These are phyloP conservation scores for Hypocreales sp. DNA, from an alignment of 2,329 filamentous ascomycete species.

Conservation along the genomic window DNA sequence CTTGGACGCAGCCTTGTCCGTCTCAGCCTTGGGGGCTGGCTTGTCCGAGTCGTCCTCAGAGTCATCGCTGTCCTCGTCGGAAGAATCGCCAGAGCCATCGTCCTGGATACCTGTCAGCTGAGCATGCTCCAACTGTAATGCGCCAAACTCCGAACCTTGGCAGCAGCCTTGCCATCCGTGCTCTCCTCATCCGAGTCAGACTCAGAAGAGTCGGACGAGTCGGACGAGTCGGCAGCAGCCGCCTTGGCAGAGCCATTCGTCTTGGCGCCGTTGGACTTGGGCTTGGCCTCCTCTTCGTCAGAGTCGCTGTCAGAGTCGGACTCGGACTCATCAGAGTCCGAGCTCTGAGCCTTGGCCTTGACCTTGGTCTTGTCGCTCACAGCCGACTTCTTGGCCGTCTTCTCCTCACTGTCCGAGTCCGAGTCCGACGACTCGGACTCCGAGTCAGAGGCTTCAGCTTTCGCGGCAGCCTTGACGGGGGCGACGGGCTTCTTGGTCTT, in stretches of 20 bases:
- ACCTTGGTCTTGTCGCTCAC: constrained; percentile 11
- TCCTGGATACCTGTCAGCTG: constrained; percentile 1
- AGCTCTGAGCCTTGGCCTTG: constrained; percentile 11
- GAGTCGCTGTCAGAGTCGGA: constrained; percentile 23
- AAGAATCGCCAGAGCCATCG: constrained; percentile 6
- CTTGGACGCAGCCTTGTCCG: constrained; percentile 25
- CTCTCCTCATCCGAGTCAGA: constrained; percentile 16
- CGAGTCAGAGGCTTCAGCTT: constrained; percentile 10
- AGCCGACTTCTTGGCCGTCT: constrained; percentile 11
- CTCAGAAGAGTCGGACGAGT: constrained; percentile 16
- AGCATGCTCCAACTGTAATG: background rate
- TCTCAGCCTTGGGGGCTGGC: constrained; percentile 16
- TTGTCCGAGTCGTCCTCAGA: constrained; percentile 19
- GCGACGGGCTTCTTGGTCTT: constrained; percentile 17
- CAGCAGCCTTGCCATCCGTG: constrained; percentile 7
- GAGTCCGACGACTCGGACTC: constrained; percentile 14
- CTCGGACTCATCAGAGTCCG: constrained; percentile 17
- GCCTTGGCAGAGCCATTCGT: constrained; percentile 16
- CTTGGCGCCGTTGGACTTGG: constrained; percentile 5
- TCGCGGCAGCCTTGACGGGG: constrained; percentile 13
- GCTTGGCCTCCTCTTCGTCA: constrained; percentile 18
- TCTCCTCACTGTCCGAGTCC: constrained; percentile 18
- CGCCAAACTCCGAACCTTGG: constrained; percentile 13
- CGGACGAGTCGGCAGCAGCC: constrained; percentile 14
- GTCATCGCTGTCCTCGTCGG: constrained; percentile 16